Base-by-base conservation (phyloP, 306 rosid species). In the Ceratonia siliqua region DNA sequence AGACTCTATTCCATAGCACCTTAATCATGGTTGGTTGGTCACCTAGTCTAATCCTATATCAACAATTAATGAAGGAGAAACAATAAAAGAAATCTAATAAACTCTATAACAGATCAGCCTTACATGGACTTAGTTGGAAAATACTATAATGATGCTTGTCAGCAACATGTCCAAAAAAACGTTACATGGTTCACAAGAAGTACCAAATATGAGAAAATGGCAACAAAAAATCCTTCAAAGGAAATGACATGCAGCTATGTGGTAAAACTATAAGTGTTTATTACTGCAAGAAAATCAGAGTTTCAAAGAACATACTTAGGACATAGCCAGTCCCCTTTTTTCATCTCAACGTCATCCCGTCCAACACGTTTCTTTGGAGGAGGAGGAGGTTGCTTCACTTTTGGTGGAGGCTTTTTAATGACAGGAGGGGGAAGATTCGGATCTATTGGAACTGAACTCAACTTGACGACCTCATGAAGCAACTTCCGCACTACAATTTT, bases 321-420 rank as follows among this genome's bases (percentile, higher is more conserved):
- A 89, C 99, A 94, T 6, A 90, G 91, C 97, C 99, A 94, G 80
- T 94, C 99, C 70, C 98, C 99, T 52, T 87, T 92, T 78, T 94
- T 94, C 99, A 94, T 94, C 88, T 94, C 99, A 45, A 94, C 83
- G 32, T 94, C 99, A 81, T 94, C 97, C 20, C 95, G 93, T 45
- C 97, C 97, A 75, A 94, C 89, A 18, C 99, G 88, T 77, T 68
- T 94, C 81, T 62, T 94, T 35, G 95, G 96, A 77, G 93, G 96
- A 42, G 96, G 97, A 62, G 99, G 97, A 59, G 99, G 92, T 72
- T 88, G 91, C 83, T 94, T 94, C 83, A 91, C 89, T 85, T 91
- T 94, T 62, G 97, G 98, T 13, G 95, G 96, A 66, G 90, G 87
- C 79, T 75, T 94, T 81, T 77, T 91, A 6, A 94, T 81, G 30